phyloP scores from a whole-genome alignment of 768 basidiomycete genomes.

The Candolleomyces aberdarensis region DNA sequence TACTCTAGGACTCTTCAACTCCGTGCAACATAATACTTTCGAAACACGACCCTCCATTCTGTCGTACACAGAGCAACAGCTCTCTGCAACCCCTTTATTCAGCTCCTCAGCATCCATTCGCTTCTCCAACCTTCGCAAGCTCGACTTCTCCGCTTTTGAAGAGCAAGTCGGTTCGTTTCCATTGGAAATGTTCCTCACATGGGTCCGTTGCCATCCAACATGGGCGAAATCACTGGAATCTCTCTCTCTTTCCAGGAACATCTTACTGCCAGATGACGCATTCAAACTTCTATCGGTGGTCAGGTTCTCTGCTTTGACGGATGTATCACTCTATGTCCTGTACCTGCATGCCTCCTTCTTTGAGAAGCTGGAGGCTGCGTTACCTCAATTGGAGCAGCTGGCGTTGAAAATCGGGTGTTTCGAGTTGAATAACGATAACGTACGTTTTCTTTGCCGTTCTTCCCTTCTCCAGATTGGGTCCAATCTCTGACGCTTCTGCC shows the following conservation, averaged over 20 bases:
- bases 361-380: background rate
- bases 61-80: background rate
- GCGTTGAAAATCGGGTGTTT: background rate
- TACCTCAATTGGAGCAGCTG: background rate
- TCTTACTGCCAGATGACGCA: background rate
- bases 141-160: background rate
- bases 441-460: background rate
- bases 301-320: background rate
- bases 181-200: background rate
- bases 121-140: background rate
- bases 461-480: background rate
- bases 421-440: background rate
- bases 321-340: background rate
- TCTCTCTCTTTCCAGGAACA: background rate
- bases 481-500: background rate
- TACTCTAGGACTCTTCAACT: background rate
- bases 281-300: background rate
- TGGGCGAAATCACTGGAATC: background rate
- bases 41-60: background rate
- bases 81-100: background rate
- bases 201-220: background rate
- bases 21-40: background rate
- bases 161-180: background rate
- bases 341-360: background rate
- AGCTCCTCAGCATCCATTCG: background rate